phyloP scores from a whole-genome alignment of 78 protist species.

The Capsaspora owczarzaki region DNA sequence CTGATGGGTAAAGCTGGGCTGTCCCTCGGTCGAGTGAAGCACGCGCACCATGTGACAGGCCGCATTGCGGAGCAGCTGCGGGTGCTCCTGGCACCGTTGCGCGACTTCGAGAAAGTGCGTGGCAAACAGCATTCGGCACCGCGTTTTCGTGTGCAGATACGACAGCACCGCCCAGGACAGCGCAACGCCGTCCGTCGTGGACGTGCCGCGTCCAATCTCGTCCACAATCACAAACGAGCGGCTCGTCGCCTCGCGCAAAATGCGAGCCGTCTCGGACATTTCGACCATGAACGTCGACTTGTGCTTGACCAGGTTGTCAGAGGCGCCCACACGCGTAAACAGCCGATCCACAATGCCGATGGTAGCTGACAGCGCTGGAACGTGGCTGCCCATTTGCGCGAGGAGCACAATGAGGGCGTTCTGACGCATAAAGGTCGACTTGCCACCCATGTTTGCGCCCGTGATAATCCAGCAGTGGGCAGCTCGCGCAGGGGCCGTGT shows the following conservation, averaged over 20 bases:
- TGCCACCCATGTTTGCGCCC: slow-evolving; percentile 85
- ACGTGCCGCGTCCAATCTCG: slow-evolving; percentile 60
- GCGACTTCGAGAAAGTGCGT: neutral
- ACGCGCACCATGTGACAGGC: neutral
- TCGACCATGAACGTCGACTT: slow-evolving; percentile 60
- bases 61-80: neutral
- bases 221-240: slow-evolving; percentile 51
- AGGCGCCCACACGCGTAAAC: slow-evolving; percentile 54
- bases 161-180: neutral
- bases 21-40: neutral
- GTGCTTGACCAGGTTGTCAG: slow-evolving; percentile 25
- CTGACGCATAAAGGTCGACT: slow-evolving; percentile 59
- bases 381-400: slow-evolving; percentile 59
- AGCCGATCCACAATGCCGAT: slow-evolving; percentile 43
- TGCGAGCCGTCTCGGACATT: slow-evolving; percentile 50
- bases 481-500: neutral
- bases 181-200: slow-evolving; percentile 36
- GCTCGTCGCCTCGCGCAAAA: slow-evolving; percentile 22
- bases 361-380: slow-evolving; percentile 37
- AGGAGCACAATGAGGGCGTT: slow-evolving; percentile 42
- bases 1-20: neutral
- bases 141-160: neutral
- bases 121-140: neutral
- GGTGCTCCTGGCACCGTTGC: neutral
- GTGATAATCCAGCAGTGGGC: slow-evolving; percentile 31